A percentile compares a stretch with the other conserved stretches of the same genome.
Conservation (phyloP, 371 early-diverging fungal species). For the Syncephalis fuscata region DNA sequence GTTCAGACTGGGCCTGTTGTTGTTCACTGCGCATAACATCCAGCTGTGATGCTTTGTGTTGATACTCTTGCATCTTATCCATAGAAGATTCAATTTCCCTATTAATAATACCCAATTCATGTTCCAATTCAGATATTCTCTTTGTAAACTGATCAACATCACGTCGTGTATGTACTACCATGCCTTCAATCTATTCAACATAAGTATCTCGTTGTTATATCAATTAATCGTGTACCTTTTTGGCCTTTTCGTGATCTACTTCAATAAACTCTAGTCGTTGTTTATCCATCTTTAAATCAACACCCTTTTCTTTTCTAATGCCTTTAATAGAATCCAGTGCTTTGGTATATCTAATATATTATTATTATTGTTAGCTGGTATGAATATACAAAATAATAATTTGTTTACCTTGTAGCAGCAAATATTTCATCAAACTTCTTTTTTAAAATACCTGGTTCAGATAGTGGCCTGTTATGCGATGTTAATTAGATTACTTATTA, state of each 20-base stretch:
- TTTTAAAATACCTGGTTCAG: slow-evolving; percentile 82
- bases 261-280: slow-evolving; percentile 46
- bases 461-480: slow-evolving; percentile 52
- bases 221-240: slow-evolving; percentile 25
- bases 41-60: too few relatives aligned
- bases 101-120: too few relatives aligned
- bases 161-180: neutral
- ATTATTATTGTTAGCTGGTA: neutral
- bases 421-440: slow-evolving; percentile 99
- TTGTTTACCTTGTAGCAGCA: slow-evolving; percentile 72
- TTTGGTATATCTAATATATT: slow-evolving; percentile 61
- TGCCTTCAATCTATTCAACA: neutral
- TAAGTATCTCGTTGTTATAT: neutral
- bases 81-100: too few relatives aligned
- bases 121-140: too few relatives aligned
- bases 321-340: slow-evolving; percentile 74
- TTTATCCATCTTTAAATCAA: slow-evolving; percentile 46
- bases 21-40: too few relatives aligned
- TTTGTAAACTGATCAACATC: neutral
- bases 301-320: slow-evolving; percentile 50
- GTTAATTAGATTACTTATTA: neutral
- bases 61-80: too few relatives aligned
- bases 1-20: too few relatives aligned
- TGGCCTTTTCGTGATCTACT: slow-evolving; percentile 54
- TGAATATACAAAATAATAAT: slow-evolving; percentile 6